phyloP scores from a whole-genome alignment of 2,329 filamentous ascomycete genomes.

The Blastomyces gilchristii region DNA sequence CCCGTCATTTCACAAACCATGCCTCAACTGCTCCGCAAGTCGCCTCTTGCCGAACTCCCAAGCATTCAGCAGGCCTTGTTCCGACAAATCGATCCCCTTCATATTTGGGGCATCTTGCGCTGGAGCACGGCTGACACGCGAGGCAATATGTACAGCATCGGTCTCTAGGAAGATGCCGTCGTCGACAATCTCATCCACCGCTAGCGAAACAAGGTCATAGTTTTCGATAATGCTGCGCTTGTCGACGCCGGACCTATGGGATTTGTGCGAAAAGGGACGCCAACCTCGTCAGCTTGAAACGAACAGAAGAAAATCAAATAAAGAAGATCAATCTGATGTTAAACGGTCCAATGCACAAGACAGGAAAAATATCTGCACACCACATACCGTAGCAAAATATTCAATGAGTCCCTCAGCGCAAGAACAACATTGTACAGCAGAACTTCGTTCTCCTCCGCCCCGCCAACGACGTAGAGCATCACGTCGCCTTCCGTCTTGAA shows the following conservation, averaged over 20 bases:
- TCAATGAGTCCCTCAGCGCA: conserved; percentile 79
- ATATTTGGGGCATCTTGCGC: conserved; percentile 78
- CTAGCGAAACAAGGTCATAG: conserved; percentile 89
- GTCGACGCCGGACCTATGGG: conserved; percentile 75
- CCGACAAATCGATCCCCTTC: conserved; percentile 88
- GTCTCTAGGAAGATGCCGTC: conserved; percentile 96
- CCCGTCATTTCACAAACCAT: conserved; percentile 51
- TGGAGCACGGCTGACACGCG: conserved; percentile 83
- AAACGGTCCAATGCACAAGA: background rate
- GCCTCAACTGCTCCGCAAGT: conserved; percentile 79
- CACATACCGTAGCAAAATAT: conserved; percentile 79
- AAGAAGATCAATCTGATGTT: background rate
- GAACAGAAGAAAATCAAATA: conserved; percentile 15
- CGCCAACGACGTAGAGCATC: conserved; percentile 89
- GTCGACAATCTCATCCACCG: conserved; percentile 90
- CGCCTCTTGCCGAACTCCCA: conserved; percentile 91
- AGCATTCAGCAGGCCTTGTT: conserved; percentile 88
- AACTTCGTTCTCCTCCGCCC: conserved; percentile 91
- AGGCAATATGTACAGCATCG: conserved; percentile 86
- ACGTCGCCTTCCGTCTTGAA: conserved; percentile 98
- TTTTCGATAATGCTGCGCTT: conserved; percentile 98
- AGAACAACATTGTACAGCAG: conserved; percentile 90
- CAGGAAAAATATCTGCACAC: background rate
- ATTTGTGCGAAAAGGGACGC: background rate
- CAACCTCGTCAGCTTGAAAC: background rate